Conservation (phyloP, 345 rosid species). For the Citrus inodora region DNA sequence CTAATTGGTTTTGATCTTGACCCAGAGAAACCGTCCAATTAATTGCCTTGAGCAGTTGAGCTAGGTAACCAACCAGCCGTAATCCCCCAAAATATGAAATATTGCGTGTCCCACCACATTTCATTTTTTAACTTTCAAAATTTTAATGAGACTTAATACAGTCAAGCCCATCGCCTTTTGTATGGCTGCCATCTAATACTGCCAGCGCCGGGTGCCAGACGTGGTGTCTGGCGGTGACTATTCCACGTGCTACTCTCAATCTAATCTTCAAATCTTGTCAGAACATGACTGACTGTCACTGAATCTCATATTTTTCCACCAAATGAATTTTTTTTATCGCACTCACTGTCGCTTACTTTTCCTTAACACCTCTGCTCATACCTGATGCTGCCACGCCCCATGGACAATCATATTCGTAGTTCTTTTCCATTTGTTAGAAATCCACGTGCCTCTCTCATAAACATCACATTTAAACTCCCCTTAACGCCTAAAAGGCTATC, state of each 20-base stretch:
- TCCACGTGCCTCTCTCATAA: neutral
- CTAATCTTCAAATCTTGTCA: neutral
- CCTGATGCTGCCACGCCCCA: neutral
- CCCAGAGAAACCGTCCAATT: neutral
- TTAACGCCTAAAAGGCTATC: neutral
- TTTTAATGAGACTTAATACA: neutral
- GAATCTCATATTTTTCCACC: neutral
- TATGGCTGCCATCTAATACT: neutral
- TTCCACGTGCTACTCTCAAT: neutral
- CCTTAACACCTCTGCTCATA: too few species aligned
- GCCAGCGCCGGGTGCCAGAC: neutral
- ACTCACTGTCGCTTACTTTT: neutral
- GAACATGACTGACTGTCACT: neutral
- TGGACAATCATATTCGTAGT: neutral
- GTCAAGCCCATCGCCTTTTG: neutral
- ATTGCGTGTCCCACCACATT: neutral
- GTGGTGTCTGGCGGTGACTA: neutral
- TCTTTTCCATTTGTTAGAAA: neutral
- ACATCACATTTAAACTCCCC: neutral
- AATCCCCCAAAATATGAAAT: neutral
- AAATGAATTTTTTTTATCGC: neutral
- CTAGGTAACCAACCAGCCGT: neutral
- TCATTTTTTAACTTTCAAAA: neutral
- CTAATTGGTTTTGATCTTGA: neutral
- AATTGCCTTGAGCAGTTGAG: too few species aligned